These are phyloP conservation scores for Suillus fuscotomentosus DNA, from an alignment of 768 basidiomycete genomes.

Conservation along the genomic window DNA sequence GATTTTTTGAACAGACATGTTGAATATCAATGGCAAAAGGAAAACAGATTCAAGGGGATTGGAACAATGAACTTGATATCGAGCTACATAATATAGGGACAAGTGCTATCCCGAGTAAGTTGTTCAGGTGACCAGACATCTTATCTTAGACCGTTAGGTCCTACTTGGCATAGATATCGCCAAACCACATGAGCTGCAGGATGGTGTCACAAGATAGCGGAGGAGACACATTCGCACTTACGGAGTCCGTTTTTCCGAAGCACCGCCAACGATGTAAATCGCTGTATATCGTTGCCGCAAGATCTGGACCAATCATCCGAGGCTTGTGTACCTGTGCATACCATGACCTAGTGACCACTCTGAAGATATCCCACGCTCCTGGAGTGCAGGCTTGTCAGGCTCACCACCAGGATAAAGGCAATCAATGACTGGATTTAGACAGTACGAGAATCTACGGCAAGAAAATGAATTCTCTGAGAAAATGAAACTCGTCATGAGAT, in stretches of 20 bases:
- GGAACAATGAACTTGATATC: neutral
- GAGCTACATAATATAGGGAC: slow-evolving; percentile 1
- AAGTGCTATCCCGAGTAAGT: neutral
- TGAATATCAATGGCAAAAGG: slow-evolving; percentile 10
- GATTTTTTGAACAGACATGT: slow-evolving; percentile 54
- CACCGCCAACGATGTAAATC: neutral
- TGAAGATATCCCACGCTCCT: slow-evolving; percentile 3
- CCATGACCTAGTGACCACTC: neutral
- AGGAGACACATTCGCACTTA: neutral
- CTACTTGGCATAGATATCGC: neutral
- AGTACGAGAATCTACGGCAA: slow-evolving; percentile 26
- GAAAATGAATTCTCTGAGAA: slow-evolving; percentile 33
- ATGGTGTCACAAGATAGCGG: slow-evolving; percentile 5
- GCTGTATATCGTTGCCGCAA: neutral
- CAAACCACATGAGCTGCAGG: neutral
- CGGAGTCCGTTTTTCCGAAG: slow-evolving; percentile 1
- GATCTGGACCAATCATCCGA: neutral
- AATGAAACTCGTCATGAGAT: slow-evolving; percentile 26
- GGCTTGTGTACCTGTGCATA: neutral
- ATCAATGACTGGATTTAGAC: slow-evolving; percentile 6
- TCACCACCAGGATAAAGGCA: slow-evolving; percentile 5
- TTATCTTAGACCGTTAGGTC: neutral
- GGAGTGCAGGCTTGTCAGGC: slow-evolving; percentile 1
- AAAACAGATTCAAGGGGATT: neutral
- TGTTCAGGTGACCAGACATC: slow-evolving; percentile 6